Conservation (phyloP, 768 basidiomycete genomes). For the Boletus fagicola region DNA sequence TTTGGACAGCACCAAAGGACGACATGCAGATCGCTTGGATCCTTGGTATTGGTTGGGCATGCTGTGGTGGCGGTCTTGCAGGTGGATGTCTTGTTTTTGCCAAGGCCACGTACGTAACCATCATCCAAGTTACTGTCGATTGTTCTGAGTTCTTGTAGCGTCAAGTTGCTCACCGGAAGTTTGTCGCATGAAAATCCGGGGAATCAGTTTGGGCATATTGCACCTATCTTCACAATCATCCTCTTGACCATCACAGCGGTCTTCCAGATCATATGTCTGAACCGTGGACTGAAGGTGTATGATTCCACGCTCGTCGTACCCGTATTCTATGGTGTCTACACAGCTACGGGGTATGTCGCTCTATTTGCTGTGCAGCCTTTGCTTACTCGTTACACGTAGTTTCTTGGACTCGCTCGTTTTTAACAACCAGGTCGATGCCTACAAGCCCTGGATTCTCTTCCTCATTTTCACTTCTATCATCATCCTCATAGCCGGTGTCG, state of each 20-base stretch:
- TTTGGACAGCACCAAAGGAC: conserved; percentile 73
- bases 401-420: conserved; percentile 73
- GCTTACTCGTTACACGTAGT: conserved; percentile 28
- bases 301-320: conserved; percentile 92
- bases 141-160: conserved; percentile 41
- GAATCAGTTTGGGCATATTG: conserved; percentile 82
- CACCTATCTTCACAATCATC: conserved; percentile 74
- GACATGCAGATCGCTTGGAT: conserved; percentile 89
- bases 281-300: conserved; percentile 85
- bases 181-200: conserved; percentile 78
- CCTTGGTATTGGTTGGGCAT: conserved; percentile 92
- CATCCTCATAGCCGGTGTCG: conserved; percentile 86
- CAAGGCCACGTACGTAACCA: conserved; percentile 36
- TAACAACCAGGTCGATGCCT: conserved; percentile 83
- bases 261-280: conserved; percentile 87
- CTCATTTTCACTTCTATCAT: conserved; percentile 84
- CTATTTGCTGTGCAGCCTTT: background rate
- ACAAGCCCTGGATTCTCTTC: conserved; percentile 84
- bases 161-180: conserved; percentile 74
- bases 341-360: conserved; percentile 68
- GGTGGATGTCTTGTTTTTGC: conserved; percentile 89
- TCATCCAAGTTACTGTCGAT: background rate
- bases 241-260: conserved; percentile 70
- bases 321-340: conserved; percentile 92
- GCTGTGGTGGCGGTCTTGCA: conserved; percentile 86